phyloP scores from a whole-genome alignment of 1,139 yeast species.

The Candida sp. region DNA sequence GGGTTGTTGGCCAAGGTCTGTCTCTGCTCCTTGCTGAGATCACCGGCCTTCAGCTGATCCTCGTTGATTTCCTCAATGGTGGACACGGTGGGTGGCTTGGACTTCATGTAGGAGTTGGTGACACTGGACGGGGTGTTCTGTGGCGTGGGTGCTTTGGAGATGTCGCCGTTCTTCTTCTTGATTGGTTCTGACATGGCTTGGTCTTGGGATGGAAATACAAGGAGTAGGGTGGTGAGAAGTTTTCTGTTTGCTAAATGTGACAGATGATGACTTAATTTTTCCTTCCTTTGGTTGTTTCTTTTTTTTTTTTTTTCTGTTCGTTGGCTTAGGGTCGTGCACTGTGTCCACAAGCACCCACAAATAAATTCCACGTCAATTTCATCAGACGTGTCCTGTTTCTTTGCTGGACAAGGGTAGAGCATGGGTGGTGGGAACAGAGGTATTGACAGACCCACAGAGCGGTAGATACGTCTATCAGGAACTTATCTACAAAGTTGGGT shows the following conservation, averaged over 20 bases:
- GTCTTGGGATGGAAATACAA: no score
- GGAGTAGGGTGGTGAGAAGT: no score
- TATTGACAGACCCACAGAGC: no score
- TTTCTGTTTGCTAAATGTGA: background rate
- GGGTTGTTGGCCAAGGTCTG: slow-evolving; percentile 74
- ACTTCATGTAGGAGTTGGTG: slow-evolving; percentile 73
- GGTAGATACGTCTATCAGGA: no score
- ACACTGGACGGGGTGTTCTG: slow-evolving; percentile 98
- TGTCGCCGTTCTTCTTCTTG: slow-evolving; percentile 70
- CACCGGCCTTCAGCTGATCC: slow-evolving; percentile 22
- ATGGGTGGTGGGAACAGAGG: no score
- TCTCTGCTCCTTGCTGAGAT: slow-evolving; percentile 21
- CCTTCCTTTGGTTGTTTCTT: slow-evolving; percentile 20
- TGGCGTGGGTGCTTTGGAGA: slow-evolving; percentile 97
- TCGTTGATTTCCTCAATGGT: slow-evolving; percentile 75
- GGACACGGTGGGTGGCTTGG: slow-evolving; percentile 74
- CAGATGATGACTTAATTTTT: background rate
- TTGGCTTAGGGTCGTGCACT: no score
- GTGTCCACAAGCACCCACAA: no score
- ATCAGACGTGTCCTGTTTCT: no score
- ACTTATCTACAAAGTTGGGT: no score
- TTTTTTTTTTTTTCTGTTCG: background rate
- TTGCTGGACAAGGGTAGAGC: no score
- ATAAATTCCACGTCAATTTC: no score
- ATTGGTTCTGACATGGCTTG: background rate